phyloP scores from a whole-genome alignment of 2,329 filamentous ascomycete genomes.

The Arthrobotrys musiformis region DNA sequence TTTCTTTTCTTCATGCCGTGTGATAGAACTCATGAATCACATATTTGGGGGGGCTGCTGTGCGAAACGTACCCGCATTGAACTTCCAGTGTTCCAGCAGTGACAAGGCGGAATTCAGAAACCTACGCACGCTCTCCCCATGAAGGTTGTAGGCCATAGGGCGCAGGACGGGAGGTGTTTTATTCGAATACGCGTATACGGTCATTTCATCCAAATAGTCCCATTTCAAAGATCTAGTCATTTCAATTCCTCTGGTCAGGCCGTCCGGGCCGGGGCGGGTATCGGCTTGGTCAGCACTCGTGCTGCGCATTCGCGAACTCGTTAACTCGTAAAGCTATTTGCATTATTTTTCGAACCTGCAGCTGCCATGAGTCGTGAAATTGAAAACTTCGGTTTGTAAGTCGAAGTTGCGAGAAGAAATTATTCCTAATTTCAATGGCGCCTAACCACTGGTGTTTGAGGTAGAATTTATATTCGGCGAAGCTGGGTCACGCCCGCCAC shows the following conservation, averaged over 20 bases:
- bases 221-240: background rate
- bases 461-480: too few species aligned
- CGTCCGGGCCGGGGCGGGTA: background rate
- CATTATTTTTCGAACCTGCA: too few species aligned
- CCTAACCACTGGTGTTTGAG: too few species aligned
- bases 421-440: too few species aligned
- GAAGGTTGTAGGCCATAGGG: background rate
- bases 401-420: too few species aligned
- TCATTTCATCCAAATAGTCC: too few species aligned
- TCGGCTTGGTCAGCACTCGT: background rate
- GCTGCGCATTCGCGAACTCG: background rate
- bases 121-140: background rate
- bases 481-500: too few species aligned
- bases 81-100: background rate
- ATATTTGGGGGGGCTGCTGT: background rate
- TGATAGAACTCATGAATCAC: background rate
- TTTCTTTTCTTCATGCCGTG: background rate
- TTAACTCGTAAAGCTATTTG: too few species aligned
- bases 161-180: background rate
- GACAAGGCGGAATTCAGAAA: background rate
- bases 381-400: too few species aligned
- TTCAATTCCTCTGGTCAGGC: background rate
- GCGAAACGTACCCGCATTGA: background rate
- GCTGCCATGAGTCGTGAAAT: too few species aligned
- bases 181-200: background rate